Percentiles rank a stretch among this genome's conserved stretches.
phyloP scores from a whole-genome alignment of 495 filamentous ascomycete species.

The Penicillium lividum region DNA sequence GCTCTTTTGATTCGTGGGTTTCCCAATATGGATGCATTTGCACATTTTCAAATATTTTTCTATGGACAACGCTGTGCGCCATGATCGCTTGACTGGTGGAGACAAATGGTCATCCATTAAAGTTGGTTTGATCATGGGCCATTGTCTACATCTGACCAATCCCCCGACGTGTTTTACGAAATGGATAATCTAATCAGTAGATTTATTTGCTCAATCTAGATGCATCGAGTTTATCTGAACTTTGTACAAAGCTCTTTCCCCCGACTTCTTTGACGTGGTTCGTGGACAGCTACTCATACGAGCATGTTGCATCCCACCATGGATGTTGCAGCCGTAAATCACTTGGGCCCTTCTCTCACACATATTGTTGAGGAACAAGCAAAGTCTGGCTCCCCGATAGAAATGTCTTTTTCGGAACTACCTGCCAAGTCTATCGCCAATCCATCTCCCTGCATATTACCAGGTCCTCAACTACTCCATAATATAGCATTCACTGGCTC shows the following conservation, averaged over 20 bases:
- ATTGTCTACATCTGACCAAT: conserved; percentile 27
- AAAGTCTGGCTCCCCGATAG: conserved; percentile 16
- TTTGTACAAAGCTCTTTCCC: conserved; percentile 14
- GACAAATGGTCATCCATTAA: conserved; percentile 17
- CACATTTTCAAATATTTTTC: conserved; percentile 22
- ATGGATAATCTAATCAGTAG: conserved; percentile 32
- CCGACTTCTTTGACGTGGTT: conserved; percentile 17
- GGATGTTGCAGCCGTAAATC: conserved; percentile 21
- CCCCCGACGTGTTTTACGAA: conserved; percentile 35
- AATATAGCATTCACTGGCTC: conserved; percentile 50
- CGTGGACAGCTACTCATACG: conserved; percentile 22
- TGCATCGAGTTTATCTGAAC: conserved; percentile 11
- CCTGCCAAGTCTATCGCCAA: conserved; percentile 62
- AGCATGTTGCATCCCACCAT: conserved; percentile 31
- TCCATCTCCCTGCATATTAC: conserved; percentile 48
- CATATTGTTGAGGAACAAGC: conserved; percentile 25
- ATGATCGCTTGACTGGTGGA: conserved; percentile 26
- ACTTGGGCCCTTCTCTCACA: conserved; percentile 30
- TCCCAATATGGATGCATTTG: conserved; percentile 19
- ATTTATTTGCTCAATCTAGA: conserved; percentile 28
- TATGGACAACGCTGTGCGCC: conserved; percentile 16
- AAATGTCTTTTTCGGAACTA: conserved; percentile 16
- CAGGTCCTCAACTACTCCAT: conserved; percentile 66
- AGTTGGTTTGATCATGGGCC: conserved; percentile 42
- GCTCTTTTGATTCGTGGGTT: conserved; percentile 9